Base-by-base conservation (phyloP, 2,329 filamentous ascomycete species). In the Arachnopeziza araneosa region DNA sequence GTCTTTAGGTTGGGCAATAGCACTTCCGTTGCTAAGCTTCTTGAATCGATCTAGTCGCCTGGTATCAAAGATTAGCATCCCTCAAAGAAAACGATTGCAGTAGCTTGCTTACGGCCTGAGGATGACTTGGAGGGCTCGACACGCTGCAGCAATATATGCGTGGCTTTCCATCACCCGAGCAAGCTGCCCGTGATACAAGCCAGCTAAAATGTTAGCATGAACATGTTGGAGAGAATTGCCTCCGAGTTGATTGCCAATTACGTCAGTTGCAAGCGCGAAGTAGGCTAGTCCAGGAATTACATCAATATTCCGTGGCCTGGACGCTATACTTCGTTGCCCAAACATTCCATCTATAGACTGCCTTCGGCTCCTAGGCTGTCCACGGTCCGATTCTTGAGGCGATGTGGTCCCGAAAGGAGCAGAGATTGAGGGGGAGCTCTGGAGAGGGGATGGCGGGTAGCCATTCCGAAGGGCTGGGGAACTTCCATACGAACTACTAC, bases 261-360 rank as follows among this genome's bases (percentile, higher is more conserved):
- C 96, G 63, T 95, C 89, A 0, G 88, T 88, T 1, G 92, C 93
- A 63, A 90, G 87, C 1, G 90, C 89, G 72, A 93, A 97, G 72
- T 97, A 97, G 30, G 92, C 89, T 60, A 98, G 78, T 0, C 95
- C 95, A 0, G 95, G 93, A 62, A 97, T 89, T 7, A 89, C 82
- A 68, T 98, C 92, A 55, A 95, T 80, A 70, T 96, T 96, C 67
- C 83, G 80, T 6, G 63, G 54, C 49, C 57, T 67, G 24, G 54
- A 54, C 36, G 17, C 17, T 3, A 44, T 14, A 44, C 36, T 19
- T 14, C 36, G 36, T 21, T n/a, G 23, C 10, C 24, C 55, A 36
- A 50, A 59, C 26, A 50, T 32, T n/a, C 66, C 65, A 57, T 86
- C 79, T 51, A 82, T 71, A 0, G 83, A 86, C 3, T 78, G 76